Evolutionary conservation across 371 early-diverging fungal genomes (phyloP), one percentile per base, ranked within the genome.

Genomic region (Mortierella sp.): DNA sequence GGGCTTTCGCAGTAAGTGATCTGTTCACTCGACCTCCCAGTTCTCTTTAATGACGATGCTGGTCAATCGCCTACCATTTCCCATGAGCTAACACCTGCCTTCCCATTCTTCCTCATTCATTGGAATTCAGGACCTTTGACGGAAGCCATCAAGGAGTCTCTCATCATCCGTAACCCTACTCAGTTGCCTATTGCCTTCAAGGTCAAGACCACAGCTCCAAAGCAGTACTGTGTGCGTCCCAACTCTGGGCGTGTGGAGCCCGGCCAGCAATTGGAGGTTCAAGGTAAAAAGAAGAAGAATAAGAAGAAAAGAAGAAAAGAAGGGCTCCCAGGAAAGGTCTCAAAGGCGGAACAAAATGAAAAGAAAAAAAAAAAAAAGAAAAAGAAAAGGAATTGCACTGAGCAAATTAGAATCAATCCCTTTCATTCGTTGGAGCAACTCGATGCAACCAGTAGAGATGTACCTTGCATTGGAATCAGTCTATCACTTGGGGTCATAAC

Each of bases 181-280:
- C 85, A 88, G 70, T 74, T 87, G 52, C 89, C 95, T 0, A 86
- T 94, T 47, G 93, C 95, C 15, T 99, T 97, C 88, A 98, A 99
- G 86, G 95, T 99, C 82, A 98, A 98, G 83, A 99, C 99, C 7
- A 99, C 98, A 11, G 96, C 97, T 0, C 99, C 99, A n/a, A 96
- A 97, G 85, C 95, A 96, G 83, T 99, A 97, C 84, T 96, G 96
- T 76, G 96, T 99, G 50, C 92, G 97, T 38, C 98, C 99, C 60
- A 99, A 98, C 87, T 91, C 95, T 43, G 98, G 98, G 24, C 85
- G 91, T 58, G 88, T 99, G 63, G 91, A 91, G 41, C 91, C 97
- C 5, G 90, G 92, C 47, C 84, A 87, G 33, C 77, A 90, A 24
- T 85, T 93, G 57, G 92, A 95, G 67, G 92, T 98, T 22, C 92